phyloP scores from a whole-genome alignment of 164 flowering plant genomes.

The Brasenia schreberi region DNA sequence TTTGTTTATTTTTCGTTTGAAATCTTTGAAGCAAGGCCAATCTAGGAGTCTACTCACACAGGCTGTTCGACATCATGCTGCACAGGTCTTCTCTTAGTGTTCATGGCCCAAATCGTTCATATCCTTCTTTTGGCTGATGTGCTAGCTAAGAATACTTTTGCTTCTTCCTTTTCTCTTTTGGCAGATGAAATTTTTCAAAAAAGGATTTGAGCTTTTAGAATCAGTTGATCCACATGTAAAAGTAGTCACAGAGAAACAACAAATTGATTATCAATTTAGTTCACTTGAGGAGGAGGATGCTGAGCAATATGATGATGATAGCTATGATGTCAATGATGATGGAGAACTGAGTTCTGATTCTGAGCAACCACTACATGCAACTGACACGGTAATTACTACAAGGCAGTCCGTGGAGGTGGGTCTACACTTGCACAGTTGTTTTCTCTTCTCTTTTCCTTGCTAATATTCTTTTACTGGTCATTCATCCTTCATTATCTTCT shows the following conservation, averaged over 20 bases:
- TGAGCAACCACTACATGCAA: conserved; percentile 35
- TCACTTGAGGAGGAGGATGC: conserved; percentile 64
- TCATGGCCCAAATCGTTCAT: not conserved
- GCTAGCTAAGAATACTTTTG: conserved; percentile 1
- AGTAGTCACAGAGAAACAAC: conserved; percentile 48
- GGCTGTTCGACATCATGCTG: conserved; percentile 94
- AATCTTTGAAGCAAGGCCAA: conserved; percentile 86
- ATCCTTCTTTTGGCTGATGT: not conserved
- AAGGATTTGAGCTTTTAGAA: conserved; percentile 60
- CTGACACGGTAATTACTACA: conserved; percentile 10
- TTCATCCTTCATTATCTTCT: not conserved
- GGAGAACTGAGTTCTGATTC: conserved; percentile 82
- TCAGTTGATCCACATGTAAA: conserved; percentile 69
- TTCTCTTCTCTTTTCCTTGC: not conserved
- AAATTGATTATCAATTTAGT: conserved; percentile 76
- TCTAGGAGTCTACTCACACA: conserved; percentile 86
- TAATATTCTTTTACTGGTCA: not conserved
- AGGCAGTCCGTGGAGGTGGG: conserved; percentile 2
- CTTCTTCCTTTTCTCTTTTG: conserved; percentile 8
- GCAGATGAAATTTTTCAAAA: conserved; percentile 73
- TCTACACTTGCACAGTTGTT: not conserved
- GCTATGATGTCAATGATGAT: conserved; percentile 46
- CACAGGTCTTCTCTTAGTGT: conserved; percentile 44
- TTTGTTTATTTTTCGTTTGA: conserved; percentile 70
- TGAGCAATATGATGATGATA: conserved; percentile 63